Evolutionary conservation across 2,329 filamentous ascomycete species (phyloP).

Genomic region (Furcasterigmium furcatum): DNA sequence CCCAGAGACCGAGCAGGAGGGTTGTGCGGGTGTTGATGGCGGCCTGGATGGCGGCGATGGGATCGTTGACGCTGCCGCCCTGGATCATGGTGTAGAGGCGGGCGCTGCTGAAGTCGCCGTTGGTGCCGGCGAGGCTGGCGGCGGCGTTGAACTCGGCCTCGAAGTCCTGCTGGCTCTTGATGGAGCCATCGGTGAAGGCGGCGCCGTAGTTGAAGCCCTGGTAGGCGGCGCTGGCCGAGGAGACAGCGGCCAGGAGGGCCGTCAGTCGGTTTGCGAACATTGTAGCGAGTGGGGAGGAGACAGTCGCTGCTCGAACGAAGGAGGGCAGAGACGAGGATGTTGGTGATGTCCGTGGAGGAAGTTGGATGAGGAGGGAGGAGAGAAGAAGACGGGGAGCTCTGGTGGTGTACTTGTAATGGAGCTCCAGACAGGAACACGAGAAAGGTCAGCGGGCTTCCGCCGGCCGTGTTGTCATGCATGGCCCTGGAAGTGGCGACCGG

Average conservation of each 20-base stretch:
- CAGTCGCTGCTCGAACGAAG: no score
- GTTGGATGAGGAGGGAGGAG: no score
- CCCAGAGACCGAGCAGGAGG: slow-evolving; percentile 82
- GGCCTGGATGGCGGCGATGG: slow-evolving; percentile 74
- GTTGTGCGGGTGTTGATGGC: slow-evolving; percentile 77
- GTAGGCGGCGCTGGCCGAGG: slow-evolving; percentile 32
- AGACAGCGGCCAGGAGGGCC: slow-evolving; percentile 28
- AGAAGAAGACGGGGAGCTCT: no score
- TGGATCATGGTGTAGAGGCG: slow-evolving; percentile 78
- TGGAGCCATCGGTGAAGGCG: slow-evolving; percentile 54
- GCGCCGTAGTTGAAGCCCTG: slow-evolving; percentile 75
- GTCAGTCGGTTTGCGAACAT: neutral
- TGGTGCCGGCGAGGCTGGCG: slow-evolving; percentile 58
- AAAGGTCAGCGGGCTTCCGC: no score
- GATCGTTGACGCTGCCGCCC: slow-evolving; percentile 58
- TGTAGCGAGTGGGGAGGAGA: neutral
- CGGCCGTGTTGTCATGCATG: no score
- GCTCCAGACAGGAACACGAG: no score
- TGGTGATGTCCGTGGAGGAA: no score
- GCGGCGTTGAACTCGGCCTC: slow-evolving; percentile 67
- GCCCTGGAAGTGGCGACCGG: no score
- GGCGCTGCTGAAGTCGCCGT: slow-evolving; percentile 61
- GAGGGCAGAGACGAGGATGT: no score
- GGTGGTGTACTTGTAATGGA: no score
- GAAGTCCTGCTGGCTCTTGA: slow-evolving; percentile 63